Percentiles rank a stretch among this genome's conserved stretches.
Evolutionary conservation across 352 stramenopile genomes (phyloP).

Genomic region (Elongisporangium senticosum): DNA sequence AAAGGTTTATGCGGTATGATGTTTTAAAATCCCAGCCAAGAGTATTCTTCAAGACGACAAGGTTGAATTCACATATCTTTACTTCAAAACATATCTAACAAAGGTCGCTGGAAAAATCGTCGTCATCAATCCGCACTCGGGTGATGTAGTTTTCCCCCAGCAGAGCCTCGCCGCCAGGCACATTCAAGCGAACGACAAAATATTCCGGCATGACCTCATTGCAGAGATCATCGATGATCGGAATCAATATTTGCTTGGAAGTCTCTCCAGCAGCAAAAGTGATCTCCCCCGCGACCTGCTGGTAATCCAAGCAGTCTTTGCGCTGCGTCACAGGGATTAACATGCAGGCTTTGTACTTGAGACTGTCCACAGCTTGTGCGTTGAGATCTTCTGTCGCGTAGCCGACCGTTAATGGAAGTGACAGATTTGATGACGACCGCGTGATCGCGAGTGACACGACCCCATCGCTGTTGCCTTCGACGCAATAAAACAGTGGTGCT

Average conservation of each 20-base stretch:
- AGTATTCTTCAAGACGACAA: no score
- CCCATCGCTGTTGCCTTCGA: conserved; percentile 53
- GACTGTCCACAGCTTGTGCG: conserved; percentile 41
- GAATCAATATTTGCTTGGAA: conserved; percentile 82
- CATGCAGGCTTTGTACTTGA: conserved; percentile 58
- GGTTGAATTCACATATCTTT: background rate
- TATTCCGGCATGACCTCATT: conserved; percentile 85
- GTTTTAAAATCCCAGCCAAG: no score
- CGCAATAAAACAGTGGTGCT: conserved; percentile 41
- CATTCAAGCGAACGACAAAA: conserved; percentile 89
- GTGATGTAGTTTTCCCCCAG: conserved; percentile 89
- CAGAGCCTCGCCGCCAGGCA: conserved; percentile 86
- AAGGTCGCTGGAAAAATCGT: conserved; percentile 72
- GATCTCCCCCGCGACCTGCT: conserved; percentile 75
- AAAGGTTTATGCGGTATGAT: no score
- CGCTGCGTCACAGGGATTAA: conserved; percentile 50
- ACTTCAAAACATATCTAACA: no score
- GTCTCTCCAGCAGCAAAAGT: conserved; percentile 87
- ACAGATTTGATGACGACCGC: conserved; percentile 32
- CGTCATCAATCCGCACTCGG: conserved; percentile 89
- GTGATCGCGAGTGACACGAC: conserved; percentile 57
- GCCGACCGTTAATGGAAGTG: conserved; percentile 46
- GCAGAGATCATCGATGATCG: conserved; percentile 94
- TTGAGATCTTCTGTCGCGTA: conserved; percentile 78
- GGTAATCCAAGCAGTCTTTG: conserved; percentile 64